Evolutionary conservation across 768 basidiomycete genomes (phyloP).

Genomic region (Mycena latifolia): DNA sequence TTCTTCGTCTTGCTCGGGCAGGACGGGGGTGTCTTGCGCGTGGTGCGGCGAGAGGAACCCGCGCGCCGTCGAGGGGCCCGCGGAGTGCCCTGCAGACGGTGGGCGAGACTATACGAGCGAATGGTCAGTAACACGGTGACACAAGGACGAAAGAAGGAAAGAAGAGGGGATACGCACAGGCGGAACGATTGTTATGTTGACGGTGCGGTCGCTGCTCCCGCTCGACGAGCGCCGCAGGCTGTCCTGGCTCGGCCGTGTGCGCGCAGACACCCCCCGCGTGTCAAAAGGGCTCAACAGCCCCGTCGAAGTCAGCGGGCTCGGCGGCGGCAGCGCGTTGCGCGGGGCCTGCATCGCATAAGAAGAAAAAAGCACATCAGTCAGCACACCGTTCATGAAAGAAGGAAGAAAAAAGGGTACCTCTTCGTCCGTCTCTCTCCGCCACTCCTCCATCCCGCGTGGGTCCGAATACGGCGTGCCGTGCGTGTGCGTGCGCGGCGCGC

Average conservation of each 20-base stretch:
- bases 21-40: background rate
- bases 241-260: constrained; percentile 14
- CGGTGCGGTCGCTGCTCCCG: constrained; percentile 14
- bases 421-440: constrained; percentile 27
- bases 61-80: background rate
- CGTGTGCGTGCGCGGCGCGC: background rate
- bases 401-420: constrained; percentile 7
- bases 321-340: constrained; percentile 20
- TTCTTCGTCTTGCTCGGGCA: constrained; percentile 24
- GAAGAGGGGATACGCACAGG: background rate
- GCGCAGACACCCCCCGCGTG: background rate
- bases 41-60: constrained; percentile 27
- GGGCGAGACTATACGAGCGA: constrained; percentile 17
- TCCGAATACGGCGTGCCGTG: constrained; percentile 25
- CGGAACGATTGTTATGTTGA: constrained; percentile 26
- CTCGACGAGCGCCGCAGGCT: constrained; percentile 22
- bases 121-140: background rate
- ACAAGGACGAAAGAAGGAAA: background rate
- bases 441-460: constrained; percentile 33
- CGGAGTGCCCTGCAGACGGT: background rate
- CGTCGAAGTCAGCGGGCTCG: constrained; percentile 20
- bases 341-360: constrained; percentile 14
- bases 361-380: no score
- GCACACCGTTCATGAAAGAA: background rate
- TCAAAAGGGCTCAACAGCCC: constrained; percentile 27